Conservation (phyloP, 2,329 filamentous ascomycete species). For the Curvularia eragrostidis region DNA sequence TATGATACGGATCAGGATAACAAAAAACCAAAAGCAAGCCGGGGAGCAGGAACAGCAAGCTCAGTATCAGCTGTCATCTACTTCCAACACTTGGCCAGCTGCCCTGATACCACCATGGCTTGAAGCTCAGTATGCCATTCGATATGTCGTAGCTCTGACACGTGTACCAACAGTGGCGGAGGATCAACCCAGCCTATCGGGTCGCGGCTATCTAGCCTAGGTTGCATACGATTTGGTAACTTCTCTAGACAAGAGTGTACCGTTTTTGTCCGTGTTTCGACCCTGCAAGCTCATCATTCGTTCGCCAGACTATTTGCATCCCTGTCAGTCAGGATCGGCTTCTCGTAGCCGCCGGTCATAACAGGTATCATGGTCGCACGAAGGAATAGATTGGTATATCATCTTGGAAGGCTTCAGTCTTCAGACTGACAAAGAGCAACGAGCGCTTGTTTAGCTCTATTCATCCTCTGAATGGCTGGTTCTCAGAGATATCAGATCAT, state of each 20-base stretch:
- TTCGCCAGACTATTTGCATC: conserved; percentile 12
- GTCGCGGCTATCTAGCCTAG: conserved; percentile 25
- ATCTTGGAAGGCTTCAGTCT: not conserved
- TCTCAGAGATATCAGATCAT: conserved; percentile 2
- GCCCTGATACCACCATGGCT: conserved; percentile 22
- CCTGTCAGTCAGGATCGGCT: conserved; percentile 15
- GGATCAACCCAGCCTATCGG: conserved; percentile 10
- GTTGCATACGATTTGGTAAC: conserved; percentile 5
- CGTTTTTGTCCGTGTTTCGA: conserved; percentile 17
- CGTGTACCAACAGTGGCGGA: conserved; percentile 24
- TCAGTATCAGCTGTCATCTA: conserved; percentile 2
- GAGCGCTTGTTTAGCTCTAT: not conserved
- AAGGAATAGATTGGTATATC: conserved; percentile 4
- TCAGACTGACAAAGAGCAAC: not conserved
- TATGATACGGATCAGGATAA: not conserved
- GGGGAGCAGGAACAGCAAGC: not conserved
- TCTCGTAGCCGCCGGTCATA: conserved; percentile 25
- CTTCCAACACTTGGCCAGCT: conserved; percentile 16
- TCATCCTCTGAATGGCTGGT: not conserved
- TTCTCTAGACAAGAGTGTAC: conserved; percentile 22
- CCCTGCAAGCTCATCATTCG: conserved; percentile 22
- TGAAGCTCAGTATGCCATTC: conserved; percentile 18
- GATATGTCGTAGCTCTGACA: conserved; percentile 21
- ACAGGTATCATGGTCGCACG: conserved; percentile 14
- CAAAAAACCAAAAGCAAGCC: not conserved